phyloP scores from a whole-genome alignment of 2,329 filamentous ascomycete species.

The Ilyonectria robusta region DNA sequence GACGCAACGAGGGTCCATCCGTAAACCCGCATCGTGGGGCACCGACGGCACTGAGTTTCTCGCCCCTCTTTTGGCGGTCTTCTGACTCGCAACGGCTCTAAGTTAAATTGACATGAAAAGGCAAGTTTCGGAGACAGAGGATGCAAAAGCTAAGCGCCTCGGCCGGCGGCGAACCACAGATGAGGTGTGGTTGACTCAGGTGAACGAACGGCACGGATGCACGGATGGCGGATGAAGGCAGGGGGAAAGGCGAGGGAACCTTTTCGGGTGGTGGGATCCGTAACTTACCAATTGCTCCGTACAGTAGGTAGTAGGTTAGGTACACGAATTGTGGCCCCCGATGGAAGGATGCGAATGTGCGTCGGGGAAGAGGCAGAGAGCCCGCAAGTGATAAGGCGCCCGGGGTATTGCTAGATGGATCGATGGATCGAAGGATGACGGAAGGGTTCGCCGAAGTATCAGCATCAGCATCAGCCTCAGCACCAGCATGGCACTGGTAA shows the following conservation, averaged over 20 bases:
- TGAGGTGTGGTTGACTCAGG: slow-evolving; percentile 19
- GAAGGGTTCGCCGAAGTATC: slow-evolving; percentile 19
- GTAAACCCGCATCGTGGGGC: slow-evolving; percentile 23
- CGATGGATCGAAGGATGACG: background rate
- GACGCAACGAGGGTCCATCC: background rate
- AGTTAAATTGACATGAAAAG: slow-evolving; percentile 14
- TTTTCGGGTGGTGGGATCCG: background rate
- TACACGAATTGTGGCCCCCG: background rate
- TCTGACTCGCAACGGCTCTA: slow-evolving; percentile 28
- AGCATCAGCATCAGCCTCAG: slow-evolving; percentile 5
- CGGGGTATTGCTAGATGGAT: slow-evolving; percentile 19
- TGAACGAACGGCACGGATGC: slow-evolving; percentile 1
- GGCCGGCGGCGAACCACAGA: slow-evolving; percentile 6
- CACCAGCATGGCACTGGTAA: background rate
- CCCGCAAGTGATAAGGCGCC: slow-evolving; percentile 1
- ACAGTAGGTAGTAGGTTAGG: background rate
- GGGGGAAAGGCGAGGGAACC: slow-evolving; percentile 9
- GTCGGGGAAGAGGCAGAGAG: background rate
- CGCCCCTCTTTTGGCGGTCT: background rate
- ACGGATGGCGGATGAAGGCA: slow-evolving; percentile 1
- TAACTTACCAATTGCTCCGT: background rate
- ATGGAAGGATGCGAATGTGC: background rate
- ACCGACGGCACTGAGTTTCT: slow-evolving; percentile 8
- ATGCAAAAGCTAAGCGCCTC: slow-evolving; percentile 23
- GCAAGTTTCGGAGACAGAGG: slow-evolving; percentile 11